Base-by-base conservation (phyloP, 768 basidiomycete species). In the Cyclocybe cylindracea region DNA sequence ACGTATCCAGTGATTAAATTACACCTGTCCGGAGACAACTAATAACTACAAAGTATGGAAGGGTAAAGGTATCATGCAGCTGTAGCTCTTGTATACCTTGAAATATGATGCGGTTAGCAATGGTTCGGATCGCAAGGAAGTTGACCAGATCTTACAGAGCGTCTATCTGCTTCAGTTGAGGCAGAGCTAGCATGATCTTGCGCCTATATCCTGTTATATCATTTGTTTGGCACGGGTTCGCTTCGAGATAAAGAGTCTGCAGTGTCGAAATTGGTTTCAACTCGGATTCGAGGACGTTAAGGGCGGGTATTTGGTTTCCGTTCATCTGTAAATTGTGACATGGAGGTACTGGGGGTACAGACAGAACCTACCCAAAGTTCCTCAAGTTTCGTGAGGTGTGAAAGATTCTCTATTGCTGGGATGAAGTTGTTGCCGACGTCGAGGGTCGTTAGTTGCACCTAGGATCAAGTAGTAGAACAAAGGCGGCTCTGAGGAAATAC, bases 161-260 rank as follows among this genome's bases (percentile, higher is more conserved):
- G 70, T 99, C 97, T 45, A 99, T 87, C 70, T 99, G 97, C 62
- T 84, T 83, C 50, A 98, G 70, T 61, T 96, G 91, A 0, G 95
- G 95, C 16, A 97, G 73, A 3, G 86, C 85, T 36, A 98, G 71
- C 66, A 90, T 92, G 48, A 98, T 78, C 73, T 97, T 99, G 47
- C 96, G 77, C 59, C 94, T 75, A 66, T 98, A 99, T 16, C 77
- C 81, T 2, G 80, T 74, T 67, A 82, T 87, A 61, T 98, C 91
- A 10, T 75, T 77, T 40, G 69, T 77, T 65, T 99, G 94, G 57
- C 93, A 89, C 2, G 97, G 97, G 64, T 99, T 99, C 4, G 84
- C 87, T 71, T 99, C 97, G 19, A 99, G 82, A 66, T 99, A 99
- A 6, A 99, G 77, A 1, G 97, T 99, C 64, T 87, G 78, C 10